Base-by-base conservation (phyloP, 179 eudicot species). In the Drosera spatulata region DNA sequence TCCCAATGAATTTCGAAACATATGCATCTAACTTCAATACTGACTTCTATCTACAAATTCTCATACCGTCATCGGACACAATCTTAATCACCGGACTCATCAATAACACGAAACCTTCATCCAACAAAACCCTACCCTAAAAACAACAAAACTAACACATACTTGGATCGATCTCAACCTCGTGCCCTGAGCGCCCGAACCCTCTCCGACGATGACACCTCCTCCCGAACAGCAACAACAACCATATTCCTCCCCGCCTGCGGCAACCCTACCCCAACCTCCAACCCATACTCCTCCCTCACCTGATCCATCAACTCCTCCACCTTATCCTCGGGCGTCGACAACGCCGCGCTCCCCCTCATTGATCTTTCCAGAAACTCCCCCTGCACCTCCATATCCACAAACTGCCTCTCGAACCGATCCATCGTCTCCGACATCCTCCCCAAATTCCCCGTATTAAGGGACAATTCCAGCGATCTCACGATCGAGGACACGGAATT, bases 381-480 rank as follows among this genome's bases (percentile, higher is more conserved):
- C 10, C 77, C 70, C 43, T 78, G 82, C 3, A 79, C 82, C 59
- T 75, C 82, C 82, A 78, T 78, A 55, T 78, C 72, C 59, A 78
- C 80, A 42, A 78, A 78, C 50, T 78, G 82, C 58, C 72, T 74
- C 82, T 78, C 82, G 13, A 78, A 79, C 3, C 59, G 53, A 22
- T 79, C 82, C 80, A 79, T 79, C 3, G 77, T 79, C 63, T 79
- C 82, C 55, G 80, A 79, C 82, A 75, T 72, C 66, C 75, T 79
- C 75, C 75, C 75, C 58, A 79, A 58, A 50, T 78, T 78, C 0
- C 82, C 79, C 0, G 80, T 75, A 13, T 75, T 75, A 44, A 78
- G 61, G 2, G 79, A 43, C 13, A 75, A 69, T 15, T 78, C 82
- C 2, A 75, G 73, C 10, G 82, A 78, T 40, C 75, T 78, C 6